phyloP scores from a whole-genome alignment of 2,329 filamentous ascomycete genomes.

The Cordyceps sp. region DNA sequence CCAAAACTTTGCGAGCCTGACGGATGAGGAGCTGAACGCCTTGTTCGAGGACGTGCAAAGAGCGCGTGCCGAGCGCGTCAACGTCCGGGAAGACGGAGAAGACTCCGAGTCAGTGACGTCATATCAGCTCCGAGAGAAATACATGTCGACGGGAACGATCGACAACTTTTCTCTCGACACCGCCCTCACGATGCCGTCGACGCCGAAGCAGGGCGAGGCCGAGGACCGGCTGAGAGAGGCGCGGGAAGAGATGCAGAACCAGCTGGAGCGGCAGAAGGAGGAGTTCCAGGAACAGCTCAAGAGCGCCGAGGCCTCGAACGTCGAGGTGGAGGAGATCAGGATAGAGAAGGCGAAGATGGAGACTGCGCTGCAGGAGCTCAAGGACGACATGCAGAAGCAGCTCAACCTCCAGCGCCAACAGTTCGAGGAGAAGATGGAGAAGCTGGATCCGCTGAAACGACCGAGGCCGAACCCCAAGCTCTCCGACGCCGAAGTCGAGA shows the following conservation, averaged over 20 bases:
- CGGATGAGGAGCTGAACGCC: slow-evolving; percentile 84
- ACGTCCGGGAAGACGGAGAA: slow-evolving; percentile 62
- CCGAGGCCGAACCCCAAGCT: slow-evolving; percentile 46
- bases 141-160: slow-evolving; percentile 83
- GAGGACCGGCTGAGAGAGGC: slow-evolving; percentile 61
- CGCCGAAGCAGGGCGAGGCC: slow-evolving; percentile 61
- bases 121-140: slow-evolving; percentile 81
- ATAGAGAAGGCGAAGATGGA: slow-evolving; percentile 78
- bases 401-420: slow-evolving; percentile 68
- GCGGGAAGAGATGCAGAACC: slow-evolving; percentile 67
- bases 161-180: slow-evolving; percentile 96
- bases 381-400: slow-evolving; percentile 78
- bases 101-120: slow-evolving; percentile 82
- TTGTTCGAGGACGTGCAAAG: slow-evolving; percentile 89
- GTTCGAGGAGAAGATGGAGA: slow-evolving; percentile 71
- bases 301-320: slow-evolving; percentile 53
- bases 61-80: slow-evolving; percentile 61
- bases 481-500: slow-evolving; percentile 53
- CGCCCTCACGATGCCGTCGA: slow-evolving; percentile 83
- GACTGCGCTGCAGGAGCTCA: slow-evolving; percentile 57
- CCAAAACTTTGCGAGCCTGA: slow-evolving; percentile 77
- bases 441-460: slow-evolving; percentile 48
- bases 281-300: slow-evolving; percentile 67
- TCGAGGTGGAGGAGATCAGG: slow-evolving; percentile 70
- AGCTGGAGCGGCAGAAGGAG: slow-evolving; percentile 71